These are phyloP conservation scores for Lagenaria siceraria DNA, from an alignment of 306 rosid genomes.

Conservation along the genomic window DNA sequence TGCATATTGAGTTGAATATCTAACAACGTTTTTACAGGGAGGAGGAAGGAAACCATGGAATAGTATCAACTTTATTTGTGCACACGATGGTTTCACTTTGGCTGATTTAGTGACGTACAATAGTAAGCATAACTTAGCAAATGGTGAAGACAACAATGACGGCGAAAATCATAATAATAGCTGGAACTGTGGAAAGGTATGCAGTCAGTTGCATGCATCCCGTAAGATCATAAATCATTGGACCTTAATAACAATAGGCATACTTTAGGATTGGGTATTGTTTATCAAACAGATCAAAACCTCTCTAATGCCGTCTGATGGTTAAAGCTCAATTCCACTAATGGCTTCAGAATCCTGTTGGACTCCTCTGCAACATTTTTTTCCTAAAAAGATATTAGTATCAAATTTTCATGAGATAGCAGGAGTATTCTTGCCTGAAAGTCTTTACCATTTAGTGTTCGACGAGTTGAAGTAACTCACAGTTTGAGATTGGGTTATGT, in stretches of 20 bases:
- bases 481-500: too few relatives aligned
- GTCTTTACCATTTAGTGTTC: background rate
- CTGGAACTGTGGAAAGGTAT: constrained; percentile 99
- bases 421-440: background rate
- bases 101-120: constrained; percentile 89
- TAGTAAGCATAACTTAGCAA: constrained; percentile 68
- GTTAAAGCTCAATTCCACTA: background rate
- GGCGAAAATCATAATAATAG: constrained; percentile 94
- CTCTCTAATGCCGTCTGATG: background rate
- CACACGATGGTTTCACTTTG: constrained; percentile 90
- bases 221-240: background rate
- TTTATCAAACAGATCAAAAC: background rate
- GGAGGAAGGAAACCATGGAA: constrained; percentile 90
- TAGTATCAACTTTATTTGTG: constrained; percentile 81
- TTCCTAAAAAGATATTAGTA: background rate
- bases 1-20: background rate
- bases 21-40: constrained; percentile 35
- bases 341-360: background rate
- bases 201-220: constrained; percentile 14
- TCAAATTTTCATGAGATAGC: background rate
- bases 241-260: background rate
- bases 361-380: background rate
- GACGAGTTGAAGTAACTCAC: background rate
- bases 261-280: background rate
- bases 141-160: constrained; percentile 91